phyloP scores from a whole-genome alignment of 2,329 filamentous ascomycete species.

The Fusarium virguliforme region DNA sequence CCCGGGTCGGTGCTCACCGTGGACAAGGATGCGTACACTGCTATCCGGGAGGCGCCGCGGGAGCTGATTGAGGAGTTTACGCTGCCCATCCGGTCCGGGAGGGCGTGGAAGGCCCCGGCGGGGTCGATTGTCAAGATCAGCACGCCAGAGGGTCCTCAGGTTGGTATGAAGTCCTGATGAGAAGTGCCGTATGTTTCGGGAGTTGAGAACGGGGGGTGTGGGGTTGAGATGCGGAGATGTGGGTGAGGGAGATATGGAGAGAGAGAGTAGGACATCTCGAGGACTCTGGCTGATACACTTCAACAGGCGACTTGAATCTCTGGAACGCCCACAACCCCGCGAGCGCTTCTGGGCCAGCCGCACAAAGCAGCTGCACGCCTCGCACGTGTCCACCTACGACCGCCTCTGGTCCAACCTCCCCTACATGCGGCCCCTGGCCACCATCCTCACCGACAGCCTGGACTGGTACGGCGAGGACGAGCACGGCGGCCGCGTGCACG shows the following conservation, averaged over 20 bases:
- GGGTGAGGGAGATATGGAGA: background rate
- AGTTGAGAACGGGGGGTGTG: slow-evolving; percentile 3
- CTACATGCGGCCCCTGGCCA: slow-evolving; percentile 82
- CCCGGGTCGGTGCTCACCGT: slow-evolving; percentile 63
- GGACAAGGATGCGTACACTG: slow-evolving; percentile 69
- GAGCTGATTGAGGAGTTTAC: slow-evolving; percentile 68
- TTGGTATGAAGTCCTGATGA: slow-evolving; percentile 61
- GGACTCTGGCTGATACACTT: slow-evolving; percentile 17
- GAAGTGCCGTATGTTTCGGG: background rate
- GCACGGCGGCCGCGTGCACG: slow-evolving; percentile 80
- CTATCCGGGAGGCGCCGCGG: slow-evolving; percentile 69
- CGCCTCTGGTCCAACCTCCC: slow-evolving; percentile 85
- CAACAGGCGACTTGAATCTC: slow-evolving; percentile 81
- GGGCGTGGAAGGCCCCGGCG: slow-evolving; percentile 79
- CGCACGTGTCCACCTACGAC: slow-evolving; percentile 80
- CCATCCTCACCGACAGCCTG: slow-evolving; percentile 79
- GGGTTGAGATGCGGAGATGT: slow-evolving; percentile 1
- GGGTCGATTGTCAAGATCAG: slow-evolving; percentile 81
- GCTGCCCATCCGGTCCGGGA: slow-evolving; percentile 81
- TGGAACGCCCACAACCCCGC: slow-evolving; percentile 82
- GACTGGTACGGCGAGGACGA: slow-evolving; percentile 73
- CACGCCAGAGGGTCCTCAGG: slow-evolving; percentile 84
- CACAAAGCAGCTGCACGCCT: slow-evolving; percentile 83
- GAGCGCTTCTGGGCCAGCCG: slow-evolving; percentile 88
- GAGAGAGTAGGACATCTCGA: slow-evolving; percentile 1